Conservation (phyloP, 2,329 filamentous ascomycete genomes). For the Tolypocladium tundrense region DNA sequence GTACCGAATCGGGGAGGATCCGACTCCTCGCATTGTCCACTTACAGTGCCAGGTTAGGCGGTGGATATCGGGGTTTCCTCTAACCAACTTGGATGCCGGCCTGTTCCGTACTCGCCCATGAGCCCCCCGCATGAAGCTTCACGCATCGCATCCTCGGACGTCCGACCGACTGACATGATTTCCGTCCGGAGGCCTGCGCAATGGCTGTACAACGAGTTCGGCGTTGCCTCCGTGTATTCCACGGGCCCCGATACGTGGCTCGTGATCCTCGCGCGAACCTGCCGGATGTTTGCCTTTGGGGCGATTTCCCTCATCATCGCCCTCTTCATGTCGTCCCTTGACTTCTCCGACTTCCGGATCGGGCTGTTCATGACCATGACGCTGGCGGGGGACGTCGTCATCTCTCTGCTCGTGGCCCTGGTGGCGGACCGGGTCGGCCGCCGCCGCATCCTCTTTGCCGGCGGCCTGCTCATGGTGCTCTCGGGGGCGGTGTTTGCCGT, state of each 20-base stretch:
- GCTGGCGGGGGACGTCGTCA: constrained; percentile 47
- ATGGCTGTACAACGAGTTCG: constrained; percentile 34
- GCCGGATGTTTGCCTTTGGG: constrained; percentile 55
- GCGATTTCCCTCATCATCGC: constrained; percentile 50
- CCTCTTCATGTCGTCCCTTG: constrained; percentile 47
- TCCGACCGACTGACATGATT: not conserved
- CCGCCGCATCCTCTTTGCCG: constrained; percentile 40
- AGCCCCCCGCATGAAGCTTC: not conserved
- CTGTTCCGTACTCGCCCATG: not conserved
- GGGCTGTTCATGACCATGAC: constrained; percentile 58
- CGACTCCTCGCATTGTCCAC: not conserved
- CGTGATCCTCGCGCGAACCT: constrained; percentile 39
- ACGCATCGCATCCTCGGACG: not conserved
- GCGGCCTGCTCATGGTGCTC: constrained; percentile 44
- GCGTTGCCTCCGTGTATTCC: constrained; percentile 32
- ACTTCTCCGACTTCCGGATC: constrained; percentile 46
- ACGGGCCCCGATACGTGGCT: constrained; percentile 41
- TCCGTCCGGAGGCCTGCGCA: not conserved
- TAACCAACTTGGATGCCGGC: no score
- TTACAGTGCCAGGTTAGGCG: not conserved
- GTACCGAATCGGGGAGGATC: not conserved
- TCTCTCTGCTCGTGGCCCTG: constrained; percentile 46
- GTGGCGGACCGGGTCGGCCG: constrained; percentile 49
- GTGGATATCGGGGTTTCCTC: not conserved
- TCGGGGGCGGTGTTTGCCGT: constrained; percentile 45